Base-by-base conservation (phyloP, 148 eudicot species). In the Amaranthus hypochondriacus region DNA sequence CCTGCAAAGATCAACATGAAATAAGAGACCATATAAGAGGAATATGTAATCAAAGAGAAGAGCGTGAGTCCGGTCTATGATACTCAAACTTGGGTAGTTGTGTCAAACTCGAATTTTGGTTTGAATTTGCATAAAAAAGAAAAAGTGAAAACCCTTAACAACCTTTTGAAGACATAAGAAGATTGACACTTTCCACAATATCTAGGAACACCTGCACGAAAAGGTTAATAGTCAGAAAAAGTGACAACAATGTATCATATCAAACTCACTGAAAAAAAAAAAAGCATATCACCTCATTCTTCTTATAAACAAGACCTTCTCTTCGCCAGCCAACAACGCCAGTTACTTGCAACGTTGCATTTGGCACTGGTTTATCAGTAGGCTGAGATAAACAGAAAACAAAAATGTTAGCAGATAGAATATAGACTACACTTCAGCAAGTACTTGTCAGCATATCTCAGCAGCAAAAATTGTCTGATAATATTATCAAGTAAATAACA, bases 301-400 rank as follows among this genome's bases (percentile, higher is more conserved):
- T 95, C 82, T 95, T 95, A 75, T 95, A 95, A 57, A 69, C 79
- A 77, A 95, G 99, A 61, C 99, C 99, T 79, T 92, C 99, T 81
- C 97, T 79, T 61, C 99, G 89, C 99, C 99, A 95, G 50, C 99
- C 99, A 75, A 95, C 97, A 81, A 97, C 99, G 58, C 99, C 99
- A 57, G 99, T 95, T 67, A 95, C 99, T 92, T 95, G 99, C 72
- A 95, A 81, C 28, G 99, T 95, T 66, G 99, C 99, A 85, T 95
- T 95, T 18, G 99, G 97, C 63, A 92, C 96, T 62, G 97, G 96
- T 81, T 90, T 95, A 80, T 95, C 97, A 62, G 87, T 71, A 79
- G 96, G 85, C 99, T 95, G 68, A 73, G 69, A 77, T 50, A 64
- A 60, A 70, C 43, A 74, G 56, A 49, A 46, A 74, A 68, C 58